Evolutionary conservation across 2,329 filamentous ascomycete genomes (phyloP), one percentile per base, ranked within the genome.

Genomic region (Arthroderma uncinatum): DNA sequence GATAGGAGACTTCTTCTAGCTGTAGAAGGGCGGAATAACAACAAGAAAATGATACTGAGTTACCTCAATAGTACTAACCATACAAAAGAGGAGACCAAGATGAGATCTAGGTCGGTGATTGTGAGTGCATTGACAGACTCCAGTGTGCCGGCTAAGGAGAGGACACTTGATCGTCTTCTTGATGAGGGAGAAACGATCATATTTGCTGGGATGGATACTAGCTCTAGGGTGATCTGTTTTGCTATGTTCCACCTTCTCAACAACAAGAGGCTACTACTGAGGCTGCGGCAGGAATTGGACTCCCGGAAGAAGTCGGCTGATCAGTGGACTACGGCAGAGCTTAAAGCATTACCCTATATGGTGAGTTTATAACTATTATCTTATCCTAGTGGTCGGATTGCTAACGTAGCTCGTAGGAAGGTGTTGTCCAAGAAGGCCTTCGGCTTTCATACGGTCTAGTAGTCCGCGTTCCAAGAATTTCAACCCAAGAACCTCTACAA

Each of bases 401-500:
- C 25, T 50, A 50, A 50, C 25, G 14, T 16, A n/a, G 39, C 30
- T 6, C 8, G 10, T 19, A 39, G 52, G 33, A 28, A 33, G 52
- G 23, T 6, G 61, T 64, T 33, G 60, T 70, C 23, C 64, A 64
- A 55, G 68, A 70, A 59, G 65, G 64, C 2, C 59, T 70, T 0
- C 64, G 68, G 0, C 19, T 64, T 2, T 60, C 59, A 2, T 53
- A 60, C 3, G 33, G 62, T 0, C 59, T 65, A 10, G 60, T 61
- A 1, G 55, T 59, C 2, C 60, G 63, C 8, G 58, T 63, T 23
- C 62, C 60, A 19, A 62, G 62, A 10, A 60, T 60, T 2, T 60
- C 62, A 4, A 59, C 63, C 1, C 50, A 64, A 40, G 62, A 65
- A 39, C 14, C 28, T 8, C 39, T 65, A 5, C 36, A 56, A 12